Evolutionary conservation across 306 rosid species (phyloP).

Genomic region (Ochetophila trinervis): DNA sequence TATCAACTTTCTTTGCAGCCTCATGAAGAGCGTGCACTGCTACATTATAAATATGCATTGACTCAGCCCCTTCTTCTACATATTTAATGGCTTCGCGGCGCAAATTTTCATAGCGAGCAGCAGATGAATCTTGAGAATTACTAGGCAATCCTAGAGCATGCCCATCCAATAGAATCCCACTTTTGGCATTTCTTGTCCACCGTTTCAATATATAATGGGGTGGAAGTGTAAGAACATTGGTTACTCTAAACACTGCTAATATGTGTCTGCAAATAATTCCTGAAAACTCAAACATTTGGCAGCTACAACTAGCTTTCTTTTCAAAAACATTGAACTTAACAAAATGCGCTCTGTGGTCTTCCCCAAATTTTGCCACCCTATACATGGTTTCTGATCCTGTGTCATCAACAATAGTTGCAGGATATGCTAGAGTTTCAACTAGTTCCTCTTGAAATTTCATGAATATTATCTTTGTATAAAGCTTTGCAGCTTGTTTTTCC

Average conservation of each 20-base stretch:
- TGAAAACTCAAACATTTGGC: conserved; percentile 40
- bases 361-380: conserved; percentile 38
- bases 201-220: conserved; percentile 39
- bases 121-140: conserved; percentile 26
- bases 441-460: conserved; percentile 35
- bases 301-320: conserved; percentile 38
- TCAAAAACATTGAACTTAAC: conserved; percentile 35
- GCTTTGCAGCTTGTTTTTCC: conserved; percentile 39
- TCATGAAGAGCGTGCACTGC: conserved; percentile 31
- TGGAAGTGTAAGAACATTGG: conserved; percentile 42
- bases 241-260: conserved; percentile 40
- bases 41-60: conserved; percentile 23
- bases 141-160: conserved; percentile 26
- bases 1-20: conserved; percentile 33
- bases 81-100: conserved; percentile 33
- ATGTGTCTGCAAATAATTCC: conserved; percentile 40
- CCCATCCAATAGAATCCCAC: conserved; percentile 34
- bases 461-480: conserved; percentile 25
- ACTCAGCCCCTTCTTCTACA: conserved; percentile 38
- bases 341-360: conserved; percentile 25
- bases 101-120: conserved; percentile 28
- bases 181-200: conserved; percentile 41
- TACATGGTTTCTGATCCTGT: conserved; percentile 22
- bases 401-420: conserved; percentile 25
- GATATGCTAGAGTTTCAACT: conserved; percentile 34